Base-by-base conservation (phyloP, 371 early-diverging fungal genomes). In the Circinella minor region DNA sequence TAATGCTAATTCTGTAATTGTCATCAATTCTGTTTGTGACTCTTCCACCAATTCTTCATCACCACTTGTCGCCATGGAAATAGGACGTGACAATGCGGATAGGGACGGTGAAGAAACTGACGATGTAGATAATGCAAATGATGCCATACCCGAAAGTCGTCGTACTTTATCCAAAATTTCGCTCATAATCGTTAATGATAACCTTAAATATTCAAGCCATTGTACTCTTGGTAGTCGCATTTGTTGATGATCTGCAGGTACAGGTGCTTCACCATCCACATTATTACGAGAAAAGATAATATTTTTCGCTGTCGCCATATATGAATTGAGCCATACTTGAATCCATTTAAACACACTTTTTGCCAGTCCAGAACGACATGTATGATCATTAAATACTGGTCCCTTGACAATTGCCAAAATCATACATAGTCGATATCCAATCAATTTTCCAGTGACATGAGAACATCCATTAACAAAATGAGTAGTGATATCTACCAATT, bases 271-370 rank as follows among this genome's bases (percentile, higher is more conserved):
- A 61, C 80, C 67, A 69, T 80, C 81, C 63, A 77, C 68, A 68
- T 84, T 71, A 27, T 11, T 43, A 9, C 70, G 43, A 74, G 83
- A 86, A 71, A 75, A 81, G 15, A 77, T 82, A 13, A 82, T 73
- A 36, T 85, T 80, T 49, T 80, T 81, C 5, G 83, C 83, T 7
- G 79, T 78, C 7, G 74, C 66, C 70, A 78, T 79, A 67, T 85
- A 88, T 1, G 85, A 84, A 36, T 84, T 86, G 17, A 89, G 57
- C 83, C 87, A 88, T 36, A 86, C 80, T 8, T 68, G 66, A 34
- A 90, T 82, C 92, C 92, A 91, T 6, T 85, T 76, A 36, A 84
- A 73, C 8, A 89, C 82, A 37, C 82, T 74, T 14, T 81, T 76
- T 13, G 86, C 76, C 14, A 92, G 72, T 7, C 73, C 81, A 5